These are phyloP conservation scores for Microdochium trichocladiopsis DNA, from an alignment of 2,329 filamentous ascomycete genomes.

Conservation along the genomic window DNA sequence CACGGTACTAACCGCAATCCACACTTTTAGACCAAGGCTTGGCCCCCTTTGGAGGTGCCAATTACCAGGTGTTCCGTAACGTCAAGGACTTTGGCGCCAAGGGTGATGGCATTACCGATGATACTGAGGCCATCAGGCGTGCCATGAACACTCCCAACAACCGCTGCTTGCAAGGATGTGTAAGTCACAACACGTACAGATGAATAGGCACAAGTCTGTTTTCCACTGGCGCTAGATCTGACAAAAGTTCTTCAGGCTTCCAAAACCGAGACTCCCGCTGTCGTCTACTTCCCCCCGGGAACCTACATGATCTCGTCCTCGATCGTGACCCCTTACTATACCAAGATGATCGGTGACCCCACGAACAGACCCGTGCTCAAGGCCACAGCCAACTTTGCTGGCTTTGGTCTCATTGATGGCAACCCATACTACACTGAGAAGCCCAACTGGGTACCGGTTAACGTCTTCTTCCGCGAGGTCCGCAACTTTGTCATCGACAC, in stretches of 20 bases:
- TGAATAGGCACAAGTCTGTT: too few species aligned
- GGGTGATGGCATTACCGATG: slow-evolving; percentile 36
- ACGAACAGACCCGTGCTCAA: slow-evolving; percentile 47
- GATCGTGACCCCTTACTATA: slow-evolving; percentile 58
- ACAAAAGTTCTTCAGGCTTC: slow-evolving; percentile 20
- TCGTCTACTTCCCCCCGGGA: slow-evolving; percentile 36
- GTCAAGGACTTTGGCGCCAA: slow-evolving; percentile 39
- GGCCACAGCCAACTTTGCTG: slow-evolving; percentile 42
- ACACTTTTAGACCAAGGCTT: slow-evolving; percentile 28
- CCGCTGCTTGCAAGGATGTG: slow-evolving; percentile 33
- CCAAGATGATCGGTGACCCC: slow-evolving; percentile 54
- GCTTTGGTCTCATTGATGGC: slow-evolving; percentile 50
- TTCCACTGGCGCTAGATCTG: not conserved
- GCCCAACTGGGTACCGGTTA: slow-evolving; percentile 38
- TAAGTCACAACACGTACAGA: slow-evolving; percentile 14
- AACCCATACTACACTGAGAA: slow-evolving; percentile 37
- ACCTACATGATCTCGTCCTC: slow-evolving; percentile 50
- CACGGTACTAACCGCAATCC: slow-evolving; percentile 1
- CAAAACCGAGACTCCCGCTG: slow-evolving; percentile 29
- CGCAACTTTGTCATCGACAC: slow-evolving; percentile 59
- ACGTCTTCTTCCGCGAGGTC: slow-evolving; percentile 59
- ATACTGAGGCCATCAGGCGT: slow-evolving; percentile 37
- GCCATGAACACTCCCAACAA: slow-evolving; percentile 31
- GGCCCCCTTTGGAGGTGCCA: slow-evolving; percentile 30
- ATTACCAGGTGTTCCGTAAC: slow-evolving; percentile 38